Base-by-base conservation (phyloP, 2,329 filamentous ascomycete species). In the Colletotrichum sp. region DNA sequence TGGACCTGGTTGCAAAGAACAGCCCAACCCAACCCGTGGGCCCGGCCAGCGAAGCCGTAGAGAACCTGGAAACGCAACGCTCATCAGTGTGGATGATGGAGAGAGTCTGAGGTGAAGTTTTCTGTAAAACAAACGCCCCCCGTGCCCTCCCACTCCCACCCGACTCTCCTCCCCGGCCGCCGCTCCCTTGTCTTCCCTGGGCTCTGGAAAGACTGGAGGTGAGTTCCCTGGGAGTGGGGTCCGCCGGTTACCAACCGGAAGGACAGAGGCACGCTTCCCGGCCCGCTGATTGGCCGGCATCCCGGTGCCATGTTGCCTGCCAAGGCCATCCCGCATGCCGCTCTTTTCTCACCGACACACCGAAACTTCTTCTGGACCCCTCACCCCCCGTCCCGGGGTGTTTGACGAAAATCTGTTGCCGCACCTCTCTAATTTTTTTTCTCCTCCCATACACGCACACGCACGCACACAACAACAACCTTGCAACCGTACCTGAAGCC, bases 271-370 rank as follows among this genome's bases (percentile, higher is more conserved):
- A 56, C 36, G 38, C 43, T 64, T 71, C 58, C 65, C 18, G 48
- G 32, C 6, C 64, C 48, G 43, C 48, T 73, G 64, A 76, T 73
- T 73, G 73, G 73, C 43, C 65, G 43, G 43, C n/a, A n/a, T 16
- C 30, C 56, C 67, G 32, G 18, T 75, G 73, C 64, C 73, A 75
- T 73, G 38, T 72, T 75, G 62, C 73, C 62, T 58, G 56, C 73
- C 64, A 76, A 73, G 64, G 16, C 43, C 43, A 58, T 69, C 70
- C 73, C 70, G 64, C 65, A 73, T 77, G 73, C 65, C 66, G 73
- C 58, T 73, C 66, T 74, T 71, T 76, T 34, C 70, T 74, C 73
- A 76, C 76, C 76, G 76, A 77, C 64, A 74, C 76, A 77, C 76
- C 75, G 76, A 71, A 75, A 21, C 56, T 73, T 69, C 58, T 34